phyloP scores from a whole-genome alignment of 306 rosid species.

The Medicago lupulina region DNA sequence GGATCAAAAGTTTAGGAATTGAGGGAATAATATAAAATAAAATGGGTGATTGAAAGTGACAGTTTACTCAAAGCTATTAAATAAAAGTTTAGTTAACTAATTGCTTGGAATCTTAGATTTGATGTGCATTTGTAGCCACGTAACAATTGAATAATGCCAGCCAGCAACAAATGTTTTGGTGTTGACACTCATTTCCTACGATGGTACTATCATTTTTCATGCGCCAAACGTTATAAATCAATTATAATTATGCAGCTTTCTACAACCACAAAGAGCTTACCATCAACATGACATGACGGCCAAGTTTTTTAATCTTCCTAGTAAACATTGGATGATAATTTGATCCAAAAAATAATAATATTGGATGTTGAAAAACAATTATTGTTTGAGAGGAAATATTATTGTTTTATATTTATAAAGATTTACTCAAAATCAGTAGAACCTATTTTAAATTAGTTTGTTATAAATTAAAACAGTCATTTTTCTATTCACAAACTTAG shows the following conservation, averaged over 20 bases:
- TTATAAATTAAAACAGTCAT: no score
- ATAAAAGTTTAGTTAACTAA: neutral
- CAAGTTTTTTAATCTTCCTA: neutral
- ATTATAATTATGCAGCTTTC: neutral
- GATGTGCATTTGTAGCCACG: neutral
- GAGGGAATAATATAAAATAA: no score
- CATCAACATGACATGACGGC: neutral
- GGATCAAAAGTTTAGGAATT: no score
- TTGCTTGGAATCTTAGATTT: neutral
- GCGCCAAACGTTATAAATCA: neutral
- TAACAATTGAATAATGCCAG: neutral
- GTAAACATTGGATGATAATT: neutral
- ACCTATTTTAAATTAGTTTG: no score
- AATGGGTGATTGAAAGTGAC: no score
- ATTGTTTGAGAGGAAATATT: no score
- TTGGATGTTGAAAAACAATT: no score
- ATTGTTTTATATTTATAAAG: no score
- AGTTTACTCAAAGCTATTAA: neutral
- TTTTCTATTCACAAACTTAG: no score
- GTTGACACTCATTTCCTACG: no score
- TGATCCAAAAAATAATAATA: no score
- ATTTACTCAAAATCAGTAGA: no score
- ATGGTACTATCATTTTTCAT: neutral
- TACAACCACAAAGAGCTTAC: neutral
- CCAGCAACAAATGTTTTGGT: neutral